These are phyloP conservation scores for Achaetomiella virescens DNA, from an alignment of 495 filamentous ascomycete genomes.

Conservation along the genomic window DNA sequence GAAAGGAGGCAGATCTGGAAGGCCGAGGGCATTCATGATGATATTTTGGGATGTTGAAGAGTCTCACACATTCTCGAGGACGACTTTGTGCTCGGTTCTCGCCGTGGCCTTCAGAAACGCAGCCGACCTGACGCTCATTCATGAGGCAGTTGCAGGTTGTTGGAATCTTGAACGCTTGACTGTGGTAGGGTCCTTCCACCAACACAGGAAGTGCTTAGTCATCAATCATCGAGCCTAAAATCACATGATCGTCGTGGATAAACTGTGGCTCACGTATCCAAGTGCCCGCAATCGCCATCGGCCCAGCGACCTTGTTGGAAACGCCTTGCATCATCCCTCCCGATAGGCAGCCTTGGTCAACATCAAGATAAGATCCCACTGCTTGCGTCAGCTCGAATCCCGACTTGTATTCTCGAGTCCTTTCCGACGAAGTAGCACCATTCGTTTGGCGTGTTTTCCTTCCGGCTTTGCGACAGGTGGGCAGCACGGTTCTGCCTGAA, in stretches of 20 bases:
- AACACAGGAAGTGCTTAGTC: slow-evolving; percentile 1
- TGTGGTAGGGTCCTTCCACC: background rate
- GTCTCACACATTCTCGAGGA: background rate
- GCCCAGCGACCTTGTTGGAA: background rate
- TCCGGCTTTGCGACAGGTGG: background rate
- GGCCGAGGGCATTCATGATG: slow-evolving; percentile 61
- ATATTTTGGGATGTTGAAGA: no score
- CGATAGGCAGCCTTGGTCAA: slow-evolving; percentile 23
- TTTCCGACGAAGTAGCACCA: background rate
- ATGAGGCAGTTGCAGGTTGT: no score
- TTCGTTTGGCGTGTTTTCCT: background rate
- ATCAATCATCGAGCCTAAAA: background rate
- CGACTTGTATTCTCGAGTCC: background rate
- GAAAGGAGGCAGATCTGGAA: slow-evolving; percentile 64
- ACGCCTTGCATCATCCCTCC: slow-evolving; percentile 23
- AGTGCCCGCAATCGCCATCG: slow-evolving; percentile 5
- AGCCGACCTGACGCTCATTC: no score
- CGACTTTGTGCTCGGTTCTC: no score
- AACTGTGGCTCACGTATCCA: slow-evolving; percentile 4
- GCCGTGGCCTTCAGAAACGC: no score
- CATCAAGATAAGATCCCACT: slow-evolving; percentile 5
- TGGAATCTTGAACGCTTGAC: no score
- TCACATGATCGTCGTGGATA: slow-evolving; percentile 24
- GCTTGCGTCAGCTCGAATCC: background rate
- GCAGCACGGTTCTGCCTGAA: slow-evolving; percentile 3